These are phyloP conservation scores for Acanthamoeba lenticulata DNA, from an alignment of 208 protist genomes.

Conservation along the genomic window DNA sequence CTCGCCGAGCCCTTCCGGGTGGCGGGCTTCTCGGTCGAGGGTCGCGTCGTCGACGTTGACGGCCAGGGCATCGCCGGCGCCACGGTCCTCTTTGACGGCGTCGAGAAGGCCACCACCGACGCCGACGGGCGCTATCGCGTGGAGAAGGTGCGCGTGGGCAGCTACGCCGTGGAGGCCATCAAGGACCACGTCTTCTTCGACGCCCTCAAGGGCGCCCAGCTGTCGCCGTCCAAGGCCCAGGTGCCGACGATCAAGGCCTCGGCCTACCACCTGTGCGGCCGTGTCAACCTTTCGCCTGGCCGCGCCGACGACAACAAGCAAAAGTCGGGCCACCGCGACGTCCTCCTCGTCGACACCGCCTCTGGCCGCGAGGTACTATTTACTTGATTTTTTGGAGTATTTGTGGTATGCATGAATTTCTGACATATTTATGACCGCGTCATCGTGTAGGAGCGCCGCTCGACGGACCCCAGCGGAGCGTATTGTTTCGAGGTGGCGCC, in stretches of 20 bases:
- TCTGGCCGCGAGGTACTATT: background rate
- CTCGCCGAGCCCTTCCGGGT: slow-evolving; percentile 55
- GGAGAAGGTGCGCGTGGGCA: slow-evolving; percentile 59
- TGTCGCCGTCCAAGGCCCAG: slow-evolving; percentile 51
- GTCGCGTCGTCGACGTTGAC: slow-evolving; percentile 51
- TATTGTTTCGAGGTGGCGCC: slow-evolving; percentile 64
- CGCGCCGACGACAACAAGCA: slow-evolving; percentile 10
- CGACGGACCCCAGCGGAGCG: slow-evolving; percentile 22
- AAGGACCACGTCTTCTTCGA: slow-evolving; percentile 68
- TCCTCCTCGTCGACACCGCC: background rate
- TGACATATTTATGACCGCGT: background rate
- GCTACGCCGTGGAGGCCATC: slow-evolving; percentile 35
- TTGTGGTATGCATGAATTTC: background rate
- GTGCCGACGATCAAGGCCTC: slow-evolving; percentile 28
- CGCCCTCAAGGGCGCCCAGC: background rate
- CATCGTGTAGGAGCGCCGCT: background rate
- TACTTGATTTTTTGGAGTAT: background rate
- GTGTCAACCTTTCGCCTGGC: slow-evolving; percentile 19
- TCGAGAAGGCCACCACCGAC: slow-evolving; percentile 50
- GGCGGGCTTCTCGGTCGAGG: slow-evolving; percentile 61
- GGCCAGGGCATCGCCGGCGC: slow-evolving; percentile 28
- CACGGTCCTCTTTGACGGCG: slow-evolving; percentile 58
- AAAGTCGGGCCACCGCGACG: background rate
- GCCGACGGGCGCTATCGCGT: slow-evolving; percentile 47
- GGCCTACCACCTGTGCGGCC: slow-evolving; percentile 32